These are phyloP conservation scores for Amanita exitialis DNA, from an alignment of 768 basidiomycete genomes.

Conservation along the genomic window DNA sequence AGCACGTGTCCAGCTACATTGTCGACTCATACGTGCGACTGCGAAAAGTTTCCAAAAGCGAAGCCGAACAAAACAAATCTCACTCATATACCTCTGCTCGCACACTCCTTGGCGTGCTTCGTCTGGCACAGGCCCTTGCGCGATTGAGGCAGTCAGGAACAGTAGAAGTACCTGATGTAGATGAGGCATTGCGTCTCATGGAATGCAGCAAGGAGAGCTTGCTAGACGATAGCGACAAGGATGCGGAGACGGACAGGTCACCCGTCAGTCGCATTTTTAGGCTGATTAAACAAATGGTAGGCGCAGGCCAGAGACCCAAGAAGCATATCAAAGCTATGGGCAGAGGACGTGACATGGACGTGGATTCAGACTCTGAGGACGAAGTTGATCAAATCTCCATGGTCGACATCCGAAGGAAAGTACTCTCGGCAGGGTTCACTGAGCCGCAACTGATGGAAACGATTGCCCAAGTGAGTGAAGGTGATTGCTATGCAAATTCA, in stretches of 20 bases:
- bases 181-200: conserved; percentile 95
- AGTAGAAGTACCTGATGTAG: conserved; percentile 83
- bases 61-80: conserved; percentile 78
- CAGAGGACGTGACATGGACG: conserved; percentile 59
- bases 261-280: conserved; percentile 79
- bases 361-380: conserved; percentile 61
- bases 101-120: conserved; percentile 88
- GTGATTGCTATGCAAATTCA: neutral
- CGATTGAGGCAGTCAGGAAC: conserved; percentile 76
- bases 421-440: conserved; percentile 82
- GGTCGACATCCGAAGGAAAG: conserved; percentile 80
- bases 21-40: conserved; percentile 94
- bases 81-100: conserved; percentile 95
- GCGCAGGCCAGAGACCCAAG: conserved; percentile 24
- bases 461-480: conserved; percentile 55
- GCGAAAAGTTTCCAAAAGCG: conserved; percentile 87
- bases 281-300: conserved; percentile 82
- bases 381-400: conserved; percentile 69
- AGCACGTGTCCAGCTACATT: conserved; percentile 81
- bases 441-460: conserved; percentile 87
- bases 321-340: conserved; percentile 49
- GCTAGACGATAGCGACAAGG: conserved; percentile 67
- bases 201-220: conserved; percentile 92
- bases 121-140: conserved; percentile 90
- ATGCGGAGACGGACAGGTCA: conserved; percentile 66